Conservation (phyloP, 108 stramenopile species). For the Heterococcus sp. region DNA sequence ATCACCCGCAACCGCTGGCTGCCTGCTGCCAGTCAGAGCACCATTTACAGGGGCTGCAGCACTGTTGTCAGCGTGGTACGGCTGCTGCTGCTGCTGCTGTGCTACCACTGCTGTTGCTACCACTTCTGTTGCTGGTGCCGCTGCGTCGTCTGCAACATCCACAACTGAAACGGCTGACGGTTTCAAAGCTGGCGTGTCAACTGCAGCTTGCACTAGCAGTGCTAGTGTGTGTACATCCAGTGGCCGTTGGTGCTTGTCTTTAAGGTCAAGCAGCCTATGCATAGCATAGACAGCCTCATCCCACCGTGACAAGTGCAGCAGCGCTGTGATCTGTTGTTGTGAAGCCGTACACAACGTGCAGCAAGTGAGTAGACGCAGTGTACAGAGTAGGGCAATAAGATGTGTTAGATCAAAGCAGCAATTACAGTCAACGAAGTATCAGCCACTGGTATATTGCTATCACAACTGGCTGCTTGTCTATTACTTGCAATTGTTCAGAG, state of each 20-base stretch:
- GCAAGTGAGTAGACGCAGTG: too few species aligned
- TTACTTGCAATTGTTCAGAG: too few species aligned
- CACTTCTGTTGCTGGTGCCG: background rate
- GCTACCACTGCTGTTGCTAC: background rate
- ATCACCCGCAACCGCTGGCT: background rate
- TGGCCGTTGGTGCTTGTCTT: background rate
- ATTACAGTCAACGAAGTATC: too few species aligned
- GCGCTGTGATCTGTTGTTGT: background rate
- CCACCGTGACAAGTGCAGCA: constrained; percentile 1
- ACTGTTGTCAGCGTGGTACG: background rate
- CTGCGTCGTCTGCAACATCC: background rate
- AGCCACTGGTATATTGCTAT: too few species aligned
- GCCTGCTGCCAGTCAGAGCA: background rate
- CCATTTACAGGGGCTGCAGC: background rate
- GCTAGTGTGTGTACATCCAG: background rate
- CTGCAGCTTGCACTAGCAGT: background rate
- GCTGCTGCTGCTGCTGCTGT: background rate
- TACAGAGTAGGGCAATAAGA: too few species aligned
- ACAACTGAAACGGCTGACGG: background rate
- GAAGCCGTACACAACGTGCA: too few species aligned
- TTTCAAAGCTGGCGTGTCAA: background rate
- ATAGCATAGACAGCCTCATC: constrained; percentile 12
- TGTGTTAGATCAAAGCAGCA: too few species aligned
- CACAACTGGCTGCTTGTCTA: background rate
- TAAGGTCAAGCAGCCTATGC: constrained; percentile 20